Percentiles rank a stretch among this genome's conserved stretches.
These are phyloP conservation scores for Leccinum boreale DNA, from an alignment of 768 basidiomycete species.

Conservation along the genomic window DNA sequence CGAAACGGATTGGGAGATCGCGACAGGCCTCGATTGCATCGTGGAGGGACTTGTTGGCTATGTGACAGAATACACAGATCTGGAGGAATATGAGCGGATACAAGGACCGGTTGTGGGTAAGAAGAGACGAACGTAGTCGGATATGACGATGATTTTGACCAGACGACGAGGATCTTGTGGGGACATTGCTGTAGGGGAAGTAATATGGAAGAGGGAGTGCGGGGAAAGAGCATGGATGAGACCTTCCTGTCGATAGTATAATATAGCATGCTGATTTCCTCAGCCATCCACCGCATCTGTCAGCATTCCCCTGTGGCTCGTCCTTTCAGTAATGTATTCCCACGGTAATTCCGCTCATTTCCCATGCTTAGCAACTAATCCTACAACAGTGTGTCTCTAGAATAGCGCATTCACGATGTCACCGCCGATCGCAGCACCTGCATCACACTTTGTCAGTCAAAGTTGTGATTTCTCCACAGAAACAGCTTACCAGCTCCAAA, in stretches of 20 bases:
- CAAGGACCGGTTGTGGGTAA: background rate
- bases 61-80: constrained; percentile 39
- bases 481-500: constrained; percentile 42
- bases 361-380: constrained; percentile 19
- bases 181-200: constrained; percentile 16
- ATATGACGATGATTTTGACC: constrained; percentile 34
- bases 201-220: background rate
- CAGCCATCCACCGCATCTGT: constrained; percentile 29
- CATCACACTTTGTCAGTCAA: background rate
- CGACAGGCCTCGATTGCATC: constrained; percentile 35
- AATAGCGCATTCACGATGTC: constrained; percentile 48
- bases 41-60: constrained; percentile 35
- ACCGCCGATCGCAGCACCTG: constrained; percentile 45
- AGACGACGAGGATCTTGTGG: constrained; percentile 12
- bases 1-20: constrained; percentile 32
- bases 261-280: constrained; percentile 27
- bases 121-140: constrained; percentile 30
- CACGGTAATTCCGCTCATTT: constrained; percentile 16
- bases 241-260: constrained; percentile 25
- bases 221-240: constrained; percentile 24
- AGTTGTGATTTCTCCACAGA: no score
- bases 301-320: constrained; percentile 26
- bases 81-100: constrained; percentile 13
- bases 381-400: constrained; percentile 23
- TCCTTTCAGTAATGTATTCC: constrained; percentile 19